Evolutionary conservation across 169 alveolate species (phyloP).

Genomic region (Babesia microti): DNA sequence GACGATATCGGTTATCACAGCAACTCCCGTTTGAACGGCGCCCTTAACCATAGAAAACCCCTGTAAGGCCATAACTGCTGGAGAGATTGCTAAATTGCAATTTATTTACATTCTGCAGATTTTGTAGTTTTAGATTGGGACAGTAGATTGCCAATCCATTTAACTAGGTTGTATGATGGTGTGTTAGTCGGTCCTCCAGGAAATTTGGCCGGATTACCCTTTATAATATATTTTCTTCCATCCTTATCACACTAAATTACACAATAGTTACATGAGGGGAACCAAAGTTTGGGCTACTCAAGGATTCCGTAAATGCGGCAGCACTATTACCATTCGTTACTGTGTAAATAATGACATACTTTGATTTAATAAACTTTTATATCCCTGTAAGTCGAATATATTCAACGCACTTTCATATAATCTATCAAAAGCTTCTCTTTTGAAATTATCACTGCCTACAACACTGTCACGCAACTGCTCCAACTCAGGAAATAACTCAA

Average conservation of each 20-base stretch:
- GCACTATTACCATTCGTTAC: constrained; percentile 23
- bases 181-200: no score
- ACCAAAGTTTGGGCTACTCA: constrained; percentile 22
- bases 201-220: no score
- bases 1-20: constrained; percentile 60
- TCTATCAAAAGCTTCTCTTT: constrained; percentile 5
- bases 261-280: constrained; percentile 26
- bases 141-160: constrained; percentile 32
- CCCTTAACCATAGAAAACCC: constrained; percentile 64
- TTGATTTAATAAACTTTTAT: constrained; percentile 17
- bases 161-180: constrained; percentile 35
- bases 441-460: no score
- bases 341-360: constrained; percentile 9
- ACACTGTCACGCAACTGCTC: constrained; percentile 3
- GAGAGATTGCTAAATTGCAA: no score
- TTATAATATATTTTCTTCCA: no score
- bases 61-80: constrained; percentile 60
- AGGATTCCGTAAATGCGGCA: constrained; percentile 33
- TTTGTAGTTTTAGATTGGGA: constrained; percentile 17
- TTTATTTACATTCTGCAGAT: constrained; percentile 54
- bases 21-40: constrained; percentile 56
- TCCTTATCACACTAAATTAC: no score
- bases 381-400: constrained; percentile 36
- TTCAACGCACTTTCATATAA: constrained; percentile 12
- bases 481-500: background rate